Evolutionary conservation across 2,329 filamentous ascomycete genomes (phyloP), one percentile per base, ranked within the genome.

Genomic region (Penicillium sp.): DNA sequence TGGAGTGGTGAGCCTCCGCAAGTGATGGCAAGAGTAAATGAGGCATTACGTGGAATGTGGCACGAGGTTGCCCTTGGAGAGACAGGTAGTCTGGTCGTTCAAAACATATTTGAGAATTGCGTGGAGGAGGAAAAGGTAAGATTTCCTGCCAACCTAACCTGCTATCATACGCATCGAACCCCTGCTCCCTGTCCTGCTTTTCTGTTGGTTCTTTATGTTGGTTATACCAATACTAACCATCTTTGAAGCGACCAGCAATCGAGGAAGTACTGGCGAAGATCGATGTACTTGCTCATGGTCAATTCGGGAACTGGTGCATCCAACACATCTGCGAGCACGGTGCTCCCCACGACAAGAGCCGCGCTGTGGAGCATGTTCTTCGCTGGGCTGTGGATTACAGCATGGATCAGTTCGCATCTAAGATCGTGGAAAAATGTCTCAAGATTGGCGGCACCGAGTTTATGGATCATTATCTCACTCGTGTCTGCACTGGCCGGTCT

Each of bases 231-330:
- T 57, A 35, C 67, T 72, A 51, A 73, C 46, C 46, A 34, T 47
- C 32, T 48, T 53, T 53, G n/a, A 64, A 96, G 92, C 92, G 95
- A 58, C 92, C 92, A 44, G 97, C 94, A 70, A 96, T 99, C 70
- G 92, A 96, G 73, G 94, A 99, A 74, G 94, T 99, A 38, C 85
- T 99, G 55, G 85, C 85, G 58, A 97, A 94, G 72, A 96, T 99
- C 66, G 92, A 99, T 76, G 89, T 96, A 60, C 92, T 99, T 69
- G 90, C 94, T 57, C 93, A 97, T 72, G 94, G 94, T 26, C 94
- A 99, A 72, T 99, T 99, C 71, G 94, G 94, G 54, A 99, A 99
- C 74, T 99, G 94, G 94, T 99, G 94, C 78, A 97, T 99, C 68
- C 94, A 99, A 77, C 94, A 99, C 76, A 92, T 99, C 67, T 99